These are phyloP conservation scores for Geotrichum reessii DNA, from an alignment of 1,139 yeast genomes.

Conservation along the genomic window DNA sequence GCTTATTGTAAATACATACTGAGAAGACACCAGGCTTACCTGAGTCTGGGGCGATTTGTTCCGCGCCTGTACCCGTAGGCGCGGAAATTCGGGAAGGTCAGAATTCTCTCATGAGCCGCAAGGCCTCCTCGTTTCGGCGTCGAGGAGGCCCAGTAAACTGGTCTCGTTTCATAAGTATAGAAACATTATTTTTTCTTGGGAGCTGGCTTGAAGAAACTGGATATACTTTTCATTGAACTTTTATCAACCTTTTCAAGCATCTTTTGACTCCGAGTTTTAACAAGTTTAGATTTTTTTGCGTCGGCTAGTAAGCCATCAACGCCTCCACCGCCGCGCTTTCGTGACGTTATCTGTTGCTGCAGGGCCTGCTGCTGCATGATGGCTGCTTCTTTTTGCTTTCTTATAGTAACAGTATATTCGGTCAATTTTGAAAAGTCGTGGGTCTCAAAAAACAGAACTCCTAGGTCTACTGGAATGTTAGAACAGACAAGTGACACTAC, in stretches of 20 bases:
- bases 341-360: neutral
- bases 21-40: too few relatives aligned
- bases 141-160: too few relatives aligned
- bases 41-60: too few relatives aligned
- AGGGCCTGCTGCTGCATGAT: constrained; percentile 22
- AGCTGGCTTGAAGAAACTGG: constrained; percentile 14
- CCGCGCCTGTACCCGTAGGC: too few relatives aligned
- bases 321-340: constrained; percentile 5
- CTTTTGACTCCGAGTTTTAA: constrained; percentile 8
- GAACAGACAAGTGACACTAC: constrained; percentile 31
- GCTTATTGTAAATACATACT: too few relatives aligned
- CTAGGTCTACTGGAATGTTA: constrained; percentile 29
- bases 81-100: too few relatives aligned
- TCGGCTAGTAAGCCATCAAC: neutral
- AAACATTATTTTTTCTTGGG: constrained; percentile 1
- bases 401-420: constrained; percentile 20
- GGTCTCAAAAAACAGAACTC: constrained; percentile 21
- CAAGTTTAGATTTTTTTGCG: neutral
- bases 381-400: constrained; percentile 21
- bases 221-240: constrained; percentile 8
- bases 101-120: too few relatives aligned
- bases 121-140: too few relatives aligned
- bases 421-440: constrained; percentile 26
- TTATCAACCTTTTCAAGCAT: constrained; percentile 14
- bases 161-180: too few relatives aligned